Evolutionary conservation across 495 filamentous ascomycete genomes (phyloP).

Genomic region (Xylaria grammica): DNA sequence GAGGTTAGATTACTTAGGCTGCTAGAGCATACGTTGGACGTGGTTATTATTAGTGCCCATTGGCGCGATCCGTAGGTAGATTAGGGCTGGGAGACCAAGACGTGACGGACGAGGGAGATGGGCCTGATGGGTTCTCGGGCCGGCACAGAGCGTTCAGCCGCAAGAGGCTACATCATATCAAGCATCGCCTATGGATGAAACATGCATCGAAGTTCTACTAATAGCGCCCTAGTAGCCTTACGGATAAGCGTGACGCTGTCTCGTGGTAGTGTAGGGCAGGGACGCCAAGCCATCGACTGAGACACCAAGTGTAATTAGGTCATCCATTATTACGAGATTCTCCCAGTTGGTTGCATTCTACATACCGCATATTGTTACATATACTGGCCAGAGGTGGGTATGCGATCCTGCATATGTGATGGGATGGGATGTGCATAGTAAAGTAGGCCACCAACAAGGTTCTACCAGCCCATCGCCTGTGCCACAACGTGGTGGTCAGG

Average conservation of each 20-base stretch:
- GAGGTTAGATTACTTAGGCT: not conserved
- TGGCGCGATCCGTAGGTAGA: not conserved
- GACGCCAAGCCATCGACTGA: not conserved
- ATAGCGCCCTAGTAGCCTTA: slow-evolving; percentile 11
- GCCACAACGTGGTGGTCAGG: slow-evolving; percentile 1
- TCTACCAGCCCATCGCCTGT: not conserved
- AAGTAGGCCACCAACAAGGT: not conserved
- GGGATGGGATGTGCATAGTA: not conserved
- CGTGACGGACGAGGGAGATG: too few relatives aligned
- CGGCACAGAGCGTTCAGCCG: not conserved
- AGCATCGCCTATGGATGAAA: not conserved
- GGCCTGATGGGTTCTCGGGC: too few relatives aligned
- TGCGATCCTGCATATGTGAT: not conserved
- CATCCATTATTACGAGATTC: not conserved
- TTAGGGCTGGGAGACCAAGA: not conserved
- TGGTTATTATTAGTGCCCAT: not conserved
- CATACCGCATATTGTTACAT: not conserved
- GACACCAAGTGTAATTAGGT: not conserved
- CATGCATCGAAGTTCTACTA: not conserved
- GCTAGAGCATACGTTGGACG: not conserved
- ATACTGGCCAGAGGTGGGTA: not conserved
- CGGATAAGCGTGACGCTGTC: slow-evolving; percentile 7
- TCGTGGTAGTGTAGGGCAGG: not conserved
- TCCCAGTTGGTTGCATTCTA: not conserved
- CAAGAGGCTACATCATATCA: not conserved